Conservation (phyloP, 306 rosid genomes). For the Sicyos baderoa region DNA sequence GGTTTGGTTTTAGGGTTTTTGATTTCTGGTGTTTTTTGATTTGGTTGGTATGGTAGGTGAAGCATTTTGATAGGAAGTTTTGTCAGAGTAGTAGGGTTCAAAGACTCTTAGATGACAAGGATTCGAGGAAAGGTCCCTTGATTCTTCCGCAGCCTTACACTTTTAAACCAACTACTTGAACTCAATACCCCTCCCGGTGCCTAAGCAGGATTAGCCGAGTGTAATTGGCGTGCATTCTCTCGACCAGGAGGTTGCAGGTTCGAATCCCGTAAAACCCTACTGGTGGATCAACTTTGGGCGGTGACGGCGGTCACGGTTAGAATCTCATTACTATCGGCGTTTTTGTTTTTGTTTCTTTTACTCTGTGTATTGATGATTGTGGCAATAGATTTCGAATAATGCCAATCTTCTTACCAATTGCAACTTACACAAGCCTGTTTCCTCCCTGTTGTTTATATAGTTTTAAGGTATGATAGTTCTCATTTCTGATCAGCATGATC, state of each 20-base stretch:
- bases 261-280: no score
- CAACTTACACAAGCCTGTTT: not conserved
- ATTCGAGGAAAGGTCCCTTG: constrained; percentile 77
- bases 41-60: constrained; percentile 50
- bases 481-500: not conserved
- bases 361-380: not conserved
- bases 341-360: not conserved
- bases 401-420: not conserved
- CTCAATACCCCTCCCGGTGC: not conserved
- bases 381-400: constrained; percentile 2
- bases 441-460: not conserved
- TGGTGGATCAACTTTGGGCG: not conserved
- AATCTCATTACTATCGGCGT: not conserved
- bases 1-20: no score
- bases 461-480: not conserved
- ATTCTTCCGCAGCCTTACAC: constrained; percentile 57
- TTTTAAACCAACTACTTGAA: constrained; percentile 37
- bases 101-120: constrained; percentile 88
- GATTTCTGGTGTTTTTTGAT: not conserved
- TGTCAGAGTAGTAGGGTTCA: constrained; percentile 66
- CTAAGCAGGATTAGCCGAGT: no score
- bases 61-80: constrained; percentile 76
- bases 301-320: constrained; percentile 15
- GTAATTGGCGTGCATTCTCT: no score
- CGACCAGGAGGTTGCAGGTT: no score